Base-by-base conservation (phyloP, 345 rosid genomes). In the Salix udensis region DNA sequence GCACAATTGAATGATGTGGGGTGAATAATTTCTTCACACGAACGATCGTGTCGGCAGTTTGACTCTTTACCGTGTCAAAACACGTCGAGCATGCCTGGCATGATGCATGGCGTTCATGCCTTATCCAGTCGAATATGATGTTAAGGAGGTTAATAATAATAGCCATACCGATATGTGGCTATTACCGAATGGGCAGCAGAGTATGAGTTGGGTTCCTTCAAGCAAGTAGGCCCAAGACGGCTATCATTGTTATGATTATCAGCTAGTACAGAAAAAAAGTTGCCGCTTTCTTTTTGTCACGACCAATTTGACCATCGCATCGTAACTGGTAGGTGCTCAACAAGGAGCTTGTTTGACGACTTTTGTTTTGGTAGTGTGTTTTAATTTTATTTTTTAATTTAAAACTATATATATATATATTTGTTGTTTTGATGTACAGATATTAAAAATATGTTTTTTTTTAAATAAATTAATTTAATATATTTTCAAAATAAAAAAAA, bases 41-140 rank as follows among this genome's bases (percentile, higher is more conserved):
- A 30, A 65, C 16, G 60, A 53, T 39, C 21, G 39, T 18, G 77
- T 62, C 65, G 81, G 81, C 11, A 67, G 30, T 24, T 12, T 53
- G 23, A 26, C 7, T 11, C 5, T n/a, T 15, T 48, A 2, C 60
- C 0, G 14, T 58, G 23, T 58, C 62, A 24, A 23, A 4, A 55
- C 4, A n/a, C 11, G n/a, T 9, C 52, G 4, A 15, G 16, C 52
- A 46, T 46, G 52, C 52, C 18, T 21, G 3, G 10, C 13, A 19
- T 52, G 23, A 52, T 19, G 58, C 58, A 19, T 19, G 2, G 58
- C 1, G 23, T 52, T 52, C 58, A 52, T 18, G 58, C n/a, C 58
- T 52, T 52, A 0, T 18, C 58, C 58, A 52, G 58, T 2, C 7
- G 2, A 52, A 46, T 12, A 46, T 46, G 18, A 46, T 14, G 4